These are phyloP conservation scores for Penicillium sp. DNA, from an alignment of 2,329 filamentous ascomycete species.

Conservation along the genomic window DNA sequence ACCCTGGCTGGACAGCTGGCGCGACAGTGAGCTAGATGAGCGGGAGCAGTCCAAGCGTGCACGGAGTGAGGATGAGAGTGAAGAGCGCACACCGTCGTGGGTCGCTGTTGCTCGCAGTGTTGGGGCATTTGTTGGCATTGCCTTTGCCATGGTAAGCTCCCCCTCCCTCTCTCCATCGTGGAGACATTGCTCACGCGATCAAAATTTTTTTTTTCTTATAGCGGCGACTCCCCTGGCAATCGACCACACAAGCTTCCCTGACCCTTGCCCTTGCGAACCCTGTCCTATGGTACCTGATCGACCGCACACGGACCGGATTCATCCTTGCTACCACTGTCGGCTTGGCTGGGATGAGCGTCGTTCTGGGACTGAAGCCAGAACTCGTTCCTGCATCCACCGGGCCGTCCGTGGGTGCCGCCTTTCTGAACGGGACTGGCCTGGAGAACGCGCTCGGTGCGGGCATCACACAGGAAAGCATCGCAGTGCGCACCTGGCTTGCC, in stretches of 20 bases:
- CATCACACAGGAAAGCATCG: slow-evolving; percentile 52
- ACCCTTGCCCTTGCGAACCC: slow-evolving; percentile 90
- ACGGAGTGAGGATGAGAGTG: slow-evolving; percentile 31
- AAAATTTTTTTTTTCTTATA: slow-evolving; percentile 36
- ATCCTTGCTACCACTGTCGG: slow-evolving; percentile 73
- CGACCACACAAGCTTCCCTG: slow-evolving; percentile 85
- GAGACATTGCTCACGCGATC: no score
- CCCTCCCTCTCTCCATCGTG: slow-evolving; percentile 2
- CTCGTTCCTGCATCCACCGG: slow-evolving; percentile 68
- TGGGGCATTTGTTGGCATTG: slow-evolving; percentile 69
- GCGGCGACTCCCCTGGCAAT: slow-evolving; percentile 90
- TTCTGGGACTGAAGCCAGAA: slow-evolving; percentile 73
- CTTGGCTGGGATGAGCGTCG: slow-evolving; percentile 66
- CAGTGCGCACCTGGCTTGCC: slow-evolving; percentile 79
- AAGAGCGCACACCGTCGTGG: slow-evolving; percentile 55
- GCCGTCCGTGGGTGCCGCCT: slow-evolving; percentile 30
- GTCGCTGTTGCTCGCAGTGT: slow-evolving; percentile 67
- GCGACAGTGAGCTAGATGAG: slow-evolving; percentile 54
- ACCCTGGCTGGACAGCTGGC: slow-evolving; percentile 78
- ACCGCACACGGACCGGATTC: slow-evolving; percentile 82
- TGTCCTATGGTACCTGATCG: slow-evolving; percentile 92
- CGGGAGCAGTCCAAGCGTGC: slow-evolving; percentile 23
- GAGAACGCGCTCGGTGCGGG: slow-evolving; percentile 33
- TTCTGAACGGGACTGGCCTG: slow-evolving; percentile 31
- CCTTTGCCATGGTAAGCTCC: slow-evolving; percentile 73